Evolutionary conservation across 2,329 filamentous ascomycete genomes (phyloP), one percentile per base, ranked within the genome.

Genomic region (Coleophoma eucalyptorum): DNA sequence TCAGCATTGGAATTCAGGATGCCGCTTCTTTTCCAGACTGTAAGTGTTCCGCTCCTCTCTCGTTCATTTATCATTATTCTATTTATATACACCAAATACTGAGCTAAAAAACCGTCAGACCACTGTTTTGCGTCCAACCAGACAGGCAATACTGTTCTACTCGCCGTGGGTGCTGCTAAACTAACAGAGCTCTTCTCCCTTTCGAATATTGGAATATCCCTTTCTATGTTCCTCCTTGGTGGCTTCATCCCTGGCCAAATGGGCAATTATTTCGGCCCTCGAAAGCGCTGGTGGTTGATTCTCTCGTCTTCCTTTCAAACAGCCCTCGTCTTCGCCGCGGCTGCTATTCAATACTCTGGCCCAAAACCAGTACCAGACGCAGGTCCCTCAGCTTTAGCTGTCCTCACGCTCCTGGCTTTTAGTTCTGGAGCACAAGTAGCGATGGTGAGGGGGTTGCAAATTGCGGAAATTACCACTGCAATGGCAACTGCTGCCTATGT

Each of bases 401-500:
- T 75, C 5, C 69, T 84, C 42, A 72, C 67, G 1, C 61, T 83
- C 37, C 68, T 84, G 31, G 79, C 80, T 0, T 76, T 79, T 45
- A 74, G 80, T 0, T 72, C 79, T 0, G 81, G 81, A 0, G 78
- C 73, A 44, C 81, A 85, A 61, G 80, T 86, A 0, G 80, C 81
- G 3, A 75, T 80, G 67, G 74, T 74, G 2, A 70, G 81, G 20
- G 72, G 74, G 37, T 62, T 85, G 50, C 66, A 71, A 43, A 76
- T 83, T 66, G 78, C 78, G 0, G 81, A 86, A 62, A 84, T 85
- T 58, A 81, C 73, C 51, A 85, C 82, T 0, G 80, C 81, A 21
- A 84, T 84, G 80, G 81, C 80, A 0, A 85, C 81, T 5, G 80
- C 81, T 0, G 81, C 81, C 1, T 84, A 78, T 73, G 70, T 85